Evolutionary conservation across 106 monocot genomes (phyloP), one percentile per base, ranked within the genome.

Genomic region (Amphibolis antarctica): DNA sequence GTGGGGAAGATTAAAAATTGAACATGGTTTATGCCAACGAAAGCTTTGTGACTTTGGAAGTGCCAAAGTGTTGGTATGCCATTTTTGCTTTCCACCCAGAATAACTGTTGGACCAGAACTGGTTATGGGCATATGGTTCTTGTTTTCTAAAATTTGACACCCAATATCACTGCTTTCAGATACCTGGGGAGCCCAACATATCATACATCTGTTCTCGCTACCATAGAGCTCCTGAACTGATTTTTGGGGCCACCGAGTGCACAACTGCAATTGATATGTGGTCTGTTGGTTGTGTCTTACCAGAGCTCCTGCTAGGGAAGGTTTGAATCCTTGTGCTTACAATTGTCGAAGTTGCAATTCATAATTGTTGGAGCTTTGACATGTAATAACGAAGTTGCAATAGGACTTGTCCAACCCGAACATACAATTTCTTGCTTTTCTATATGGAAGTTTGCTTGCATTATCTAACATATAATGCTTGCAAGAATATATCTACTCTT

Each of bases 31-130:
- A n/a, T n/a, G n/a, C 30, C 48, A 69, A 54, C 21, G 60, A 24
- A 69, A 69, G 48, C 31, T 69, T 1, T 69, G 69, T 50, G 69
- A 69, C 29, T 69, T 69, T 49, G 69, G 69, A 60, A 69, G 69
- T 29, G 69, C 69, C 50, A 69, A 69, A 69, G 28, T 69, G 13
- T 20, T 69, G 69, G 69, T 69, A 69, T 60, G 42, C 15, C 18
- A 26, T 68, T 68, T 18, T 57, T 31, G 0, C 9, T 66, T 23
- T 55, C 9, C 27, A 57, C n/a, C n/a, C n/a, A n/a, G 25, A 0
- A 18, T 17, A 14, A 14, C 19, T 58, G 14, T 7, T 36, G 36
- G 36, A 36, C 7, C 36, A 7, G 2, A 36, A 4, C 36, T 36
- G 36, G 36, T 36, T 36, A 10, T 20, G n/a, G n/a, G n/a, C n/a